Evolutionary conservation across 1,284 basidiomycete genomes (phyloP), one percentile per base, ranked within the genome.

Genomic region (Trametes versicolor): DNA sequence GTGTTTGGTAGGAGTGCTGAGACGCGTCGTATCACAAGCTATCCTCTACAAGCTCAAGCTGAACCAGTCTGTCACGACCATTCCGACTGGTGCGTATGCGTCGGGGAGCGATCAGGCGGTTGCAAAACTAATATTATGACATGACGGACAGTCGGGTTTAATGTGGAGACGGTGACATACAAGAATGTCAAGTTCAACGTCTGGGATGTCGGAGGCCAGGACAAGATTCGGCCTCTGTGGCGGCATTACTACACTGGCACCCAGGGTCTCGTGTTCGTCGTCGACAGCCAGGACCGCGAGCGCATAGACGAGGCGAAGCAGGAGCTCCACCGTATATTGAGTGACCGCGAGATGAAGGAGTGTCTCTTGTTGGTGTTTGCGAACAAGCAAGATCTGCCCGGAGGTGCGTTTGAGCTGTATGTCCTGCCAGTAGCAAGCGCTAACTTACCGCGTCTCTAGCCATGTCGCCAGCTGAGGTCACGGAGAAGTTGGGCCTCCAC

Each of bases 101-200:
- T 19, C 34, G 10, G 43, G 54, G 29, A 45, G 25, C 45, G 37
- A 6, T 47, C 55, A 37, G 43, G 34, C 4, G 23, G n/a, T n/a
- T 25, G 52, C 29, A 23, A 55, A 29, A 8, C 29, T 64, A 34
- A 51, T 15, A 13, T 53, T 60, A 34, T 58, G 75, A 75, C 57
- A 60, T 55, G 34, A 21, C 19, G 34, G 32, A n/a, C 58, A 94
- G 96, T 92, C 83, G 96, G 96, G 23, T 98, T 98, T 88, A 99
- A 99, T 78, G 98, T 99, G 73, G 98, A 99, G 83, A 99, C 98
- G 13, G 98, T 99, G 70, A 98, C 97, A 70, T 99, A 99, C 84
- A 99, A 99, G 87, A 99, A 99, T 75, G 97, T 99, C 77, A 98
- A 97, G 77, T 99, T 99, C 86, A 99, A 98, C 74, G 98, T 99